Percentiles rank a stretch among this genome's conserved stretches.
Conservation (phyloP, 176 grass and related monocot species). For the Carex myosuroides region DNA sequence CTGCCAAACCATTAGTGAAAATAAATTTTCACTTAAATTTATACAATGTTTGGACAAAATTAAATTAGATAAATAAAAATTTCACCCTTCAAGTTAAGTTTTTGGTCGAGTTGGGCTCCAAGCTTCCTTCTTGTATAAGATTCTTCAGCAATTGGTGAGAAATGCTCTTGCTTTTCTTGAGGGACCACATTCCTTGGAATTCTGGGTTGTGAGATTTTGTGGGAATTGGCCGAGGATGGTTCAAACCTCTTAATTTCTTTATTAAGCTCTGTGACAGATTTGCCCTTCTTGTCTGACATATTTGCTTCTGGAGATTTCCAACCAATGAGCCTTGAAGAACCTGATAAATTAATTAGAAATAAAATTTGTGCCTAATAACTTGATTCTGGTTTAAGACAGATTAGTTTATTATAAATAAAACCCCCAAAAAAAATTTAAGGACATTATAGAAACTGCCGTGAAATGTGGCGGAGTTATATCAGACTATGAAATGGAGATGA, state of each 20-base stretch:
- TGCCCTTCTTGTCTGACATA: neutral
- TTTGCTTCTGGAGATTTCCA: neutral
- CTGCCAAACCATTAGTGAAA: neutral
- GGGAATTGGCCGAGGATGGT: neutral
- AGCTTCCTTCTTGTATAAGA: constrained; percentile 21
- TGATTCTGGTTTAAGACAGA: neutral
- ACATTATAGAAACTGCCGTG: neutral
- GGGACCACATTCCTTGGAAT: neutral
- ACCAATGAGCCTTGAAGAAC: neutral
- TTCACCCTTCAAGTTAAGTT: neutral
- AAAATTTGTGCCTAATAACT: neutral
- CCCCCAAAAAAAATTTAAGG: neutral
- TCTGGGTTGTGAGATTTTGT: constrained; percentile 3
- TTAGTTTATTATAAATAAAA: neutral
- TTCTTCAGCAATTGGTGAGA: constrained; percentile 18
- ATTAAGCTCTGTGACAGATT: neutral
- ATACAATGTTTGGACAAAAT: neutral
- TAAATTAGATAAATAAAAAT: neutral
- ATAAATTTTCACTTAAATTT: neutral
- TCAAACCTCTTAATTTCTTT: neutral
- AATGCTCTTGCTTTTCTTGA: constrained; percentile 10
- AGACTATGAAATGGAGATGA: neutral
- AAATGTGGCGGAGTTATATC: neutral
- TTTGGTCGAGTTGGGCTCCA: neutral
- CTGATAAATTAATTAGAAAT: neutral